Base-by-base conservation (phyloP, 1,284 basidiomycete species). In the Macrocystidia cucumis region DNA sequence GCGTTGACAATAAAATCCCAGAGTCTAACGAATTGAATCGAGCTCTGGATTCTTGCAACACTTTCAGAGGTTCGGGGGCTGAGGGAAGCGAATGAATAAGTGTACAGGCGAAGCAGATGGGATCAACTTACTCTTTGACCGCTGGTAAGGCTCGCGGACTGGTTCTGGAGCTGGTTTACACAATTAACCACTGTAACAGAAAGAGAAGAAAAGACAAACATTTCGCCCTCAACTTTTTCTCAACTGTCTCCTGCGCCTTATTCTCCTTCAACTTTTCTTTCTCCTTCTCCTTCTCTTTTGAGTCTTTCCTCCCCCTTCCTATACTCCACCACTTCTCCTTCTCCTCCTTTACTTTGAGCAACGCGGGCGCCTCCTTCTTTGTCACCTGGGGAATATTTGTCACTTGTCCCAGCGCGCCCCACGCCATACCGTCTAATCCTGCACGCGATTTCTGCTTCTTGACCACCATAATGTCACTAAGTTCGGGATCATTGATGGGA, bases 291-390 rank as follows among this genome's bases (percentile, higher is more conserved):
- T 69, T 74, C 38, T 70, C 71, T 46, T 77, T 78, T 3, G 74
- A 75, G 41, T 84, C 82, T 46, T 76, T 81, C 46, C 77, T 62
- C 9, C 78, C 77, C 9, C 79, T 62, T 4, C 79, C 75, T 42
- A 87, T 76, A 40, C 72, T 85, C 83, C 84, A 87, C 80, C 83
- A 86, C 54, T 77, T 81, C 49, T 71, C 70, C 52, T 70, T 74
- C 45, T 74, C 74, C 37, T 77, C 72, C 61, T 81, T 79, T 32
- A 63, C 54, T 51, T 70, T 72, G 34, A 67, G 46, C 24, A 62
- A 35, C 13, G 38, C 34, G 11, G 48, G 26, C 21, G 43, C 45
- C 40, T 44, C 49, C 35, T 47, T 44, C 18, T 40, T 29, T 1
- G 42, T 25, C 7, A 44, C 43, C 30, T 49, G 44, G 6, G 64